Percentiles rank a stretch among this genome's conserved stretches.
Evolutionary conservation across 2,329 filamentous ascomycete species (phyloP).

Genomic region (Talaromyces pinophilus): DNA sequence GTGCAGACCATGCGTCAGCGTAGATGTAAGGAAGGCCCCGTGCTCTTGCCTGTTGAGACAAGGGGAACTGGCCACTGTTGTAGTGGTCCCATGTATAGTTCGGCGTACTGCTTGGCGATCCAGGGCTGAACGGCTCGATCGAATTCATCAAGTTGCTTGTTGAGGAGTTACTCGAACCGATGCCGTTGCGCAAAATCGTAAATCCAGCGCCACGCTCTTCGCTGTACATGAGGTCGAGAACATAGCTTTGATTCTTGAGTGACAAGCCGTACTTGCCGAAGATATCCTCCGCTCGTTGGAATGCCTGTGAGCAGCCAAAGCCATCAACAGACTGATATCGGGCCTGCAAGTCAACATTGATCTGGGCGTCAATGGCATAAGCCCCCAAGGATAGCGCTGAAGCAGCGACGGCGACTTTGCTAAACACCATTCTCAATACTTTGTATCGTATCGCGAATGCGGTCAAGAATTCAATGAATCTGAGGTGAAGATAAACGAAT

Average conservation of each 20-base stretch:
- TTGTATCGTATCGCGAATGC: neutral
- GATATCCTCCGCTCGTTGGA: conserved; percentile 47
- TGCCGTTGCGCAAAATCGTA: conserved; percentile 54
- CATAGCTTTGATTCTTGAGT: conserved; percentile 33
- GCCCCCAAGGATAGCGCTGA: neutral
- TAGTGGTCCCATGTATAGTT: conserved; percentile 52
- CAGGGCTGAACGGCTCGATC: conserved; percentile 51
- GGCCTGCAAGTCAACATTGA: conserved; percentile 29
- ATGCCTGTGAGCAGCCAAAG: conserved; percentile 54
- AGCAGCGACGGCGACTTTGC: neutral
- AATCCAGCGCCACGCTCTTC: conserved; percentile 51
- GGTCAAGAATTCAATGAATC: neutral
- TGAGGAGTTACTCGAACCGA: conserved; percentile 42
- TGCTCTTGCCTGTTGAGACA: conserved; percentile 51
- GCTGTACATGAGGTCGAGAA: conserved; percentile 52
- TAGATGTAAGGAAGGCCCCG: conserved; percentile 52
- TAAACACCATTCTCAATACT: neutral
- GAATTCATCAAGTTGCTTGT: conserved; percentile 29
- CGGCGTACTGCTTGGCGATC: conserved; percentile 44
- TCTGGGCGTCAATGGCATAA: conserved; percentile 2
- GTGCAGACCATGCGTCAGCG: conserved; percentile 54
- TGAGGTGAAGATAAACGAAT: neutral
- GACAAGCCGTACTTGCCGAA: conserved; percentile 30
- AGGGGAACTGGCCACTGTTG: conserved; percentile 54
- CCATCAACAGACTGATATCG: conserved; percentile 47